These are phyloP conservation scores for Aureobasidium zeae DNA, from an alignment of 2,329 filamentous ascomycete genomes.

Conservation along the genomic window DNA sequence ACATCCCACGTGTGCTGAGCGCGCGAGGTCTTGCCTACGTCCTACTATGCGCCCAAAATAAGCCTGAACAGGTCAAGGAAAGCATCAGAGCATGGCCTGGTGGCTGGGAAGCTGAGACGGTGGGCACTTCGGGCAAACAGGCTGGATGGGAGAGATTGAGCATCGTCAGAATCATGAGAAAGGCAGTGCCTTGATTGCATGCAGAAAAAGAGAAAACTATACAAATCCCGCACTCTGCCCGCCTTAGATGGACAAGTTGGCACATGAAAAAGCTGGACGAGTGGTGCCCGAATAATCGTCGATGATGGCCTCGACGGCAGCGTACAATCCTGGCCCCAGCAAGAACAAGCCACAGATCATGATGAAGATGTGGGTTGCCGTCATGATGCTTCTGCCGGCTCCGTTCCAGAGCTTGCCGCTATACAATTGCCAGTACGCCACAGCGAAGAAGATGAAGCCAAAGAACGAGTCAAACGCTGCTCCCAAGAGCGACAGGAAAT, in stretches of 20 bases:
- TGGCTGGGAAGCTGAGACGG: slow-evolving; percentile 66
- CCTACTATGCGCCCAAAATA: slow-evolving; percentile 83
- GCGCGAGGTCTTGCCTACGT: slow-evolving; percentile 74
- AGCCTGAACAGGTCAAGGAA: slow-evolving; percentile 62
- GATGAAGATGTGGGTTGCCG: slow-evolving; percentile 38
- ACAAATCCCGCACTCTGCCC: background rate
- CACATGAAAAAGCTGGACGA: slow-evolving; percentile 42
- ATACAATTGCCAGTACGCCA: slow-evolving; percentile 40
- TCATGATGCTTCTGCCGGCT: slow-evolving; percentile 32
- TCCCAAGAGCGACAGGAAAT: slow-evolving; percentile 41
- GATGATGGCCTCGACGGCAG: slow-evolving; percentile 45
- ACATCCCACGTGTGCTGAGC: slow-evolving; percentile 56
- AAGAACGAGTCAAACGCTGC: slow-evolving; percentile 44
- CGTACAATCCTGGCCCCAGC: slow-evolving; percentile 44
- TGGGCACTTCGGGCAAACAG: slow-evolving; percentile 73
- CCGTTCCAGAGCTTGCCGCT: slow-evolving; percentile 20
- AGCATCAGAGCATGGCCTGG: slow-evolving; percentile 49
- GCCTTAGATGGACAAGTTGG: slow-evolving; percentile 37
- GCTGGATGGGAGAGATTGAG: slow-evolving; percentile 93
- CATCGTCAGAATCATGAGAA: slow-evolving; percentile 59
- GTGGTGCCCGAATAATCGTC: slow-evolving; percentile 38
- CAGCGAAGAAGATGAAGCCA: slow-evolving; percentile 43
- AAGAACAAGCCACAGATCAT: slow-evolving; percentile 41
- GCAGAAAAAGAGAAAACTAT: background rate
- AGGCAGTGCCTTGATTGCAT: background rate